Evolutionary conservation across 225 moss, liverwort and hornwort species (phyloP), one percentile per base, ranked within the genome.

Genomic region (Anthoceros angustus): DNA sequence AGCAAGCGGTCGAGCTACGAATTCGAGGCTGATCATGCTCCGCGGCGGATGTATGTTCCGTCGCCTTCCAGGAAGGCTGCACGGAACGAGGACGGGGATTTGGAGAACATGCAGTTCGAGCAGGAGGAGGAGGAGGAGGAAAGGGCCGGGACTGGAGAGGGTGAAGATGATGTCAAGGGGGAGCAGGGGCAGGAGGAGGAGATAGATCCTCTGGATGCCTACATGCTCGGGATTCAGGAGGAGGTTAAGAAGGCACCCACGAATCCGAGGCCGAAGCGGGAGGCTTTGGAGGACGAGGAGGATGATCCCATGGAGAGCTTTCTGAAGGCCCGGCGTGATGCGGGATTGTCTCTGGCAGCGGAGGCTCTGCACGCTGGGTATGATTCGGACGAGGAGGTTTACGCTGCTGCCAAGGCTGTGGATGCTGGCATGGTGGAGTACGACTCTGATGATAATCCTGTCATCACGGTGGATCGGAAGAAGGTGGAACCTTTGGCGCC

Each of bases 221-320:
- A 92, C 68, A 98, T 98, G 95, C 91, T 88, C 69, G 95, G 95
- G 42, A 98, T 98, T 66, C 92, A 89, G n/a, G 95, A 98, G 71
- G 95, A 98, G 85, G 95, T 90, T 70, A 86, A 87, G 74, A 98
- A 89, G 69, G 88, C 84, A 41, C 86, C 92, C 8, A 79, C 75
- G 61, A 89, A 83, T 42, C 88, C 82, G 61, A 81, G 79, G 71
- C 88, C 81, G 49, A 70, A 81, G 73, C 74, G 79, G 39, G 84
- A 86, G 43, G 85, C 81, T 71, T 74, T 91, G 63, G 88, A 86
- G 74, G 87, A 88, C 66, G 80, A 79, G 21, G 95, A 95, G 63
- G 95, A 95, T 75, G 92, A 98, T 80, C 95, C 95, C 42, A 84
- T 98, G 84, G 95, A 92, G 74, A 89, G 89, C 73, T 98, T 85